Evolutionary conservation across 2,329 filamentous ascomycete species (phyloP), one percentile per base, ranked within the genome.

Genomic region (Cytospora piceae): DNA sequence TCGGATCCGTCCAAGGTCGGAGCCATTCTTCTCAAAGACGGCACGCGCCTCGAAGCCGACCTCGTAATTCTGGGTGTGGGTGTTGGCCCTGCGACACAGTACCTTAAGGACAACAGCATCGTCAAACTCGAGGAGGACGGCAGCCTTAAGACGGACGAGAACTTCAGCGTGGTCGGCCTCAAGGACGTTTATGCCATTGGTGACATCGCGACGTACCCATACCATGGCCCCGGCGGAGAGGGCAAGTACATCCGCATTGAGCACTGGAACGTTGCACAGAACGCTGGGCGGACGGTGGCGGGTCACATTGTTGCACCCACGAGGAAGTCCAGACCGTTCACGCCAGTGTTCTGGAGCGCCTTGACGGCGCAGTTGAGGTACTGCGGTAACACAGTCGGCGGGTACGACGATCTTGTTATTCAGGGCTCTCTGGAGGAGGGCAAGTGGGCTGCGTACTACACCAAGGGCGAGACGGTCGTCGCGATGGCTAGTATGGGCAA

Each of bases 241-340:
- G 92, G 91, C 68, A 83, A 83, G 54, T 83, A 85, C 22, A 87
- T 90, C 0, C 90, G 95, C 69, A 97, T 98, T 74, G 95, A 99
- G 82, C 95, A 99, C 77, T 99, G 95, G 95, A 94, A 97, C 78
- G 95, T 99, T 3, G 95, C 95, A 5, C 95, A 98, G 74, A 97
- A 98, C 73, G 84, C 92, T 1, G 95, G 95, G 3, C 91, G 94
- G 53, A 84, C 85, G 29, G 94, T 90, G 1, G 95, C 93, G 1
- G 83, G 83, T 61, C 87, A 91, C 72, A 97, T 99, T 73, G 85
- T 88, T 70, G 82, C 90, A 72, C 85, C 90, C 0, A 78, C 83
- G 9, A 76, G 83, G 55, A 82, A 83, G 68, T 82, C 88, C 0
- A 88, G 91, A 71, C 82, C 86, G 2, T 97, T 97, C 78, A 94